Conservation (phyloP, 352 stramenopile species). For the Pythium aristosporum region DNA sequence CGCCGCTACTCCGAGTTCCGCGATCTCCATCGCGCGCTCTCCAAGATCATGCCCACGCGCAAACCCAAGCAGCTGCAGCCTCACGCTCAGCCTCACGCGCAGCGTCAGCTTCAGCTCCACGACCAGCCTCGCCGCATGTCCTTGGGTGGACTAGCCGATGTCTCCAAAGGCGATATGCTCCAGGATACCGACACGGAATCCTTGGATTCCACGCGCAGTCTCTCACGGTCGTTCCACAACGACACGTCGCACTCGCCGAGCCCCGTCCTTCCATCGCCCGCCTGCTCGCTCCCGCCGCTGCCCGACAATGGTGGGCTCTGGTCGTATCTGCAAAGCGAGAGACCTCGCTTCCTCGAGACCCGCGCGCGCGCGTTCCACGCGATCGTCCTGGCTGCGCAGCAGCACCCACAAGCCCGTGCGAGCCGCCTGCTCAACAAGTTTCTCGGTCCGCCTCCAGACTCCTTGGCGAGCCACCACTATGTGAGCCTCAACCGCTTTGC, state of each 20-base stretch:
- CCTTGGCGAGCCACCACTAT: conserved; percentile 65
- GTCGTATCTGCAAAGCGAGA: conserved; percentile 73
- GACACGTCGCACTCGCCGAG: background rate
- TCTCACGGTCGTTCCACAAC: conserved; percentile 8
- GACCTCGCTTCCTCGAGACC: conserved; percentile 54
- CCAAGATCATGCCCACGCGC: conserved; percentile 46
- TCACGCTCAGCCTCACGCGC: background rate
- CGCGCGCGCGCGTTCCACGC: conserved; percentile 64
- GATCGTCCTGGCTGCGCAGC: conserved; percentile 59
- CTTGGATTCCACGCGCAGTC: background rate
- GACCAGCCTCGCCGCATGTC: conserved; percentile 19
- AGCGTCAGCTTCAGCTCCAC: background rate
- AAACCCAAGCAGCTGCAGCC: conserved; percentile 22
- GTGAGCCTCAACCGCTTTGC: conserved; percentile 80
- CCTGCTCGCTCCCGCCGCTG: conserved; percentile 42
- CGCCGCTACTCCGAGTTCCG: conserved; percentile 77
- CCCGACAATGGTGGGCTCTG: conserved; percentile 71
- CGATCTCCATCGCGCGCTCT: conserved; percentile 50
- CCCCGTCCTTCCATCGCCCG: background rate
- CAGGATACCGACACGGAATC: conserved; percentile 2
- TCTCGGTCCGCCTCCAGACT: conserved; percentile 63
- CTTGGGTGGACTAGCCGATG: background rate
- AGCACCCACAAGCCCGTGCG: conserved; percentile 38
- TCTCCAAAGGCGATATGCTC: background rate
- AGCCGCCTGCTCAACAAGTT: conserved; percentile 73